Evolutionary conservation across 2,329 filamentous ascomycete genomes (phyloP).

Genomic region (Didymella pomorum): DNA sequence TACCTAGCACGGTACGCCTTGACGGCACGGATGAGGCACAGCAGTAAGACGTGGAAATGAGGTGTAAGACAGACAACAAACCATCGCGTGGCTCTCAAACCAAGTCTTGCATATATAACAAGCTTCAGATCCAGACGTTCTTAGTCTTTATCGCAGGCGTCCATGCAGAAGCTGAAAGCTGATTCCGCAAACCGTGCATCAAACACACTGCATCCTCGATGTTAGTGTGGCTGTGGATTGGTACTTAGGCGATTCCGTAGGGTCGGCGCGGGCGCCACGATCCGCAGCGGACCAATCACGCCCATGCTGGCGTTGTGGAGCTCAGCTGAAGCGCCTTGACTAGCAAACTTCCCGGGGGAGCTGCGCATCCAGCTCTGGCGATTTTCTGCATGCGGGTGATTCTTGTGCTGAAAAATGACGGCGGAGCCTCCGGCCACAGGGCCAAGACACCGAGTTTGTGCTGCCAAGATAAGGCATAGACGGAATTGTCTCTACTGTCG

Average conservation of each 20-base stretch:
- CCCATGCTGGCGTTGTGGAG: not conserved
- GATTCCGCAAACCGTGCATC: constrained; percentile 1
- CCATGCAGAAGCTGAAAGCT: constrained; percentile 12
- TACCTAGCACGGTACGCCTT: not conserved
- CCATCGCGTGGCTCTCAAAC: constrained; percentile 1
- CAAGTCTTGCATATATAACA: constrained; percentile 1
- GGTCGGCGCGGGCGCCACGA: constrained; percentile 14
- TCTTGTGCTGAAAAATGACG: constrained; percentile 9
- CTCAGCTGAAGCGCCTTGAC: constrained; percentile 7
- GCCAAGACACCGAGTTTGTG: constrained; percentile 6
- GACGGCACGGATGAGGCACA: constrained; percentile 13
- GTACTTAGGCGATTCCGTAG: constrained; percentile 10
- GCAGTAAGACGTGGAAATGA: constrained; percentile 14
- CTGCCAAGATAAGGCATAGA: constrained; percentile 8
- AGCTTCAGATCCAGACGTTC: not conserved
- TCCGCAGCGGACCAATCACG: constrained; percentile 8
- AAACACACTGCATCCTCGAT: constrained; percentile 1
- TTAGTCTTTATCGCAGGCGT: not conserved
- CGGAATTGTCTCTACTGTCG: not conserved
- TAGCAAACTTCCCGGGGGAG: constrained; percentile 1
- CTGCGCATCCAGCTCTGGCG: constrained; percentile 6
- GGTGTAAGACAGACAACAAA: constrained; percentile 15
- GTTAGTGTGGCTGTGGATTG: constrained; percentile 7
- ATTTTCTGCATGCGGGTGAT: constrained; percentile 4
- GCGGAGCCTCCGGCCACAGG: not conserved